These are phyloP conservation scores for Phytophthora constricta DNA, from an alignment of 352 stramenopile genomes.

Conservation along the genomic window DNA sequence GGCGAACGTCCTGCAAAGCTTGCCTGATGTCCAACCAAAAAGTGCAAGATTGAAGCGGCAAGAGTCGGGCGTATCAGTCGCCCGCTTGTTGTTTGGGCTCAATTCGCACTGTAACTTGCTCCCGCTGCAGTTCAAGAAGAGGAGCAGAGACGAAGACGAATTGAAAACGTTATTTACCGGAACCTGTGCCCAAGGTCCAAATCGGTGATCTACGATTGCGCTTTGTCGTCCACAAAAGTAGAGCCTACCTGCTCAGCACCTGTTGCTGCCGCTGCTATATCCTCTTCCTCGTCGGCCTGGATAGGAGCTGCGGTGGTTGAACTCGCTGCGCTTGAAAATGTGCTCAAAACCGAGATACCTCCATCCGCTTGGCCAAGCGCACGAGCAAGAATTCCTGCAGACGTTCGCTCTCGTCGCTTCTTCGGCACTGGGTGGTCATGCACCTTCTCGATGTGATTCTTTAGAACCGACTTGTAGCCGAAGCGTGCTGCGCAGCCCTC, in stretches of 20 bases:
- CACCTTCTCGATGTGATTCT: constrained; percentile 67
- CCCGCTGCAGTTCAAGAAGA: too few species aligned
- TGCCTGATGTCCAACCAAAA: constrained; percentile 5
- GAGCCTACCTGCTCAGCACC: neutral
- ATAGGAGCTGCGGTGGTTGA: neutral
- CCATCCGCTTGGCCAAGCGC: constrained; percentile 43
- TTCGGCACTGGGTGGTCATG: constrained; percentile 48
- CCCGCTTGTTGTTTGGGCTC: too few species aligned
- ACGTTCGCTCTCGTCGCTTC: constrained; percentile 36
- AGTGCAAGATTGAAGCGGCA: constrained; percentile 3
- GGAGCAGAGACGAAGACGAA: constrained; percentile 7
- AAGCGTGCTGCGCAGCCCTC: constrained; percentile 68
- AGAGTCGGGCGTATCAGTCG: constrained; percentile 1
- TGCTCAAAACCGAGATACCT: neutral
- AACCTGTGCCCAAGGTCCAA: too few species aligned
- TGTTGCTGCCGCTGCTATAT: neutral
- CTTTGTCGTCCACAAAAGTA: too few species aligned
- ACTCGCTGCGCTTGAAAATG: neutral
- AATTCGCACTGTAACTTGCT: too few species aligned
- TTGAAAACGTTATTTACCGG: too few species aligned
- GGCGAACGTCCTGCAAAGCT: neutral
- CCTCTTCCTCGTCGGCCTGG: constrained; percentile 15
- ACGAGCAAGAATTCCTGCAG: constrained; percentile 40
- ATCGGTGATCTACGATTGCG: constrained; percentile 17
- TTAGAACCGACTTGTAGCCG: constrained; percentile 78